Percentiles rank a stretch among this genome's conserved stretches.
Evolutionary conservation across 208 protist species (phyloP).

Genomic region (Leishmania major): DNA sequence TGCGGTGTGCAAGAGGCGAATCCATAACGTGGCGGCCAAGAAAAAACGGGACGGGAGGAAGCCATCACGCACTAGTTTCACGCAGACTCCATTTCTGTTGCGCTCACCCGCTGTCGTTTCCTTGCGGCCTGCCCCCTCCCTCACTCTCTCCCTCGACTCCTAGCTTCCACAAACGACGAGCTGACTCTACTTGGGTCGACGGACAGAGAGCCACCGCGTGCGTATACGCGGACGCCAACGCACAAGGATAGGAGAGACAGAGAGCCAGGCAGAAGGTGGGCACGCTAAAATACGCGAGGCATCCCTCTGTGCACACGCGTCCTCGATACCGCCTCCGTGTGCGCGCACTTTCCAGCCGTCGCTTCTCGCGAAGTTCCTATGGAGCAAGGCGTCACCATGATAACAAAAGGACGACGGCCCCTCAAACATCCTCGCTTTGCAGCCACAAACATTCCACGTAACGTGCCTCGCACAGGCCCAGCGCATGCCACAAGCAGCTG

Average conservation of each 20-base stretch:
- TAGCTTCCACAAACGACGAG: neutral
- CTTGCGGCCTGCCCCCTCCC: neutral
- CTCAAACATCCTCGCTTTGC: slow-evolving; percentile 33
- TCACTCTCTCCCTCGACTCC: neutral
- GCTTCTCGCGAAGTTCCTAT: slow-evolving; percentile 59
- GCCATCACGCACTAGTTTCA: neutral
- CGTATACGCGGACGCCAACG: neutral
- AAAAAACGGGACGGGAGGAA: neutral
- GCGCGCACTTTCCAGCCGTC: neutral
- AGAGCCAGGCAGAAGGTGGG: neutral
- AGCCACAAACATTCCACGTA: neutral
- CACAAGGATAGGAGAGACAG: neutral
- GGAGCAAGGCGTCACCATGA: slow-evolving; percentile 28
- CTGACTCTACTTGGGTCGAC: neutral
- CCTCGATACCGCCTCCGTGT: neutral
- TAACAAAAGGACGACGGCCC: neutral
- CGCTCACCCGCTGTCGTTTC: neutral
- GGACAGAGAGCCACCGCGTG: neutral
- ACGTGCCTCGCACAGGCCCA: neutral
- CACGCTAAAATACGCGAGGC: neutral
- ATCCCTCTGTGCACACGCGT: neutral
- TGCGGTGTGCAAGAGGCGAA: neutral
- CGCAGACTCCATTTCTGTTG: neutral
- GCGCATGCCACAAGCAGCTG: no score
- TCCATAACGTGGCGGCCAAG: neutral